phyloP scores from a whole-genome alignment of 495 filamentous ascomycete species.

The Penicillium flavigenum region DNA sequence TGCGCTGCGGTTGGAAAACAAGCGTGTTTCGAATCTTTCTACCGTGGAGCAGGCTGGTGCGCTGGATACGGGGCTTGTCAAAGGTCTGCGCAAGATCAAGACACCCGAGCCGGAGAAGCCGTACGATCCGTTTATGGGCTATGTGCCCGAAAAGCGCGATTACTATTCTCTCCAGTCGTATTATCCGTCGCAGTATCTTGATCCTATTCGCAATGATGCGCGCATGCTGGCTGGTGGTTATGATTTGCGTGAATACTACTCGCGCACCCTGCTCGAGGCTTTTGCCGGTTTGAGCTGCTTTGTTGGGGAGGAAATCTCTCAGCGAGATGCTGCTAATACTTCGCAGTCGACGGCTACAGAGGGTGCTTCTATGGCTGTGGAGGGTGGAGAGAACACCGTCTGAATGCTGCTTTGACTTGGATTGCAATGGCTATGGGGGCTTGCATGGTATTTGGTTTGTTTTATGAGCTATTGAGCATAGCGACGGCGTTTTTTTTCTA shows the following conservation, averaged over 20 bases:
- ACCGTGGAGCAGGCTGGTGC: constrained; percentile 27
- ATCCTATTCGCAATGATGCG: constrained; percentile 56
- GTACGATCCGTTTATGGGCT: constrained; percentile 86
- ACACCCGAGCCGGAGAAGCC: constrained; percentile 64
- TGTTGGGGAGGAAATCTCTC: constrained; percentile 70
- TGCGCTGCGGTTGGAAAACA: constrained; percentile 41
- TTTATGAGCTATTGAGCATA: constrained; percentile 37
- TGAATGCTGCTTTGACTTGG: constrained; percentile 1
- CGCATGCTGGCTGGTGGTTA: constrained; percentile 77
- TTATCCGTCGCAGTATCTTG: constrained; percentile 67
- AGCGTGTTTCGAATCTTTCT: constrained; percentile 26
- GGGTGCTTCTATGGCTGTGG: constrained; percentile 35
- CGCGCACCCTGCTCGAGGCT: constrained; percentile 77
- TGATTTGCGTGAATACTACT: constrained; percentile 74
- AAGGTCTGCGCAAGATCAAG: constrained; percentile 69
- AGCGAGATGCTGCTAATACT: constrained; percentile 32
- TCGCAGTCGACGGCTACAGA: constrained; percentile 32
- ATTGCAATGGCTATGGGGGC: neutral
- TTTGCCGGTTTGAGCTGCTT: constrained; percentile 87
- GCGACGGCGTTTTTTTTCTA: constrained; percentile 49
- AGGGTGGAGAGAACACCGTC: neutral
- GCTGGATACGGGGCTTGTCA: constrained; percentile 54
- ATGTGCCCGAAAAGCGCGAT: constrained; percentile 60
- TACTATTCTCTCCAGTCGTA: constrained; percentile 66
- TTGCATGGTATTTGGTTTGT: neutral